Evolutionary conservation across 1,284 basidiomycete species (phyloP).

Genomic region (Marasmius oreades): DNA sequence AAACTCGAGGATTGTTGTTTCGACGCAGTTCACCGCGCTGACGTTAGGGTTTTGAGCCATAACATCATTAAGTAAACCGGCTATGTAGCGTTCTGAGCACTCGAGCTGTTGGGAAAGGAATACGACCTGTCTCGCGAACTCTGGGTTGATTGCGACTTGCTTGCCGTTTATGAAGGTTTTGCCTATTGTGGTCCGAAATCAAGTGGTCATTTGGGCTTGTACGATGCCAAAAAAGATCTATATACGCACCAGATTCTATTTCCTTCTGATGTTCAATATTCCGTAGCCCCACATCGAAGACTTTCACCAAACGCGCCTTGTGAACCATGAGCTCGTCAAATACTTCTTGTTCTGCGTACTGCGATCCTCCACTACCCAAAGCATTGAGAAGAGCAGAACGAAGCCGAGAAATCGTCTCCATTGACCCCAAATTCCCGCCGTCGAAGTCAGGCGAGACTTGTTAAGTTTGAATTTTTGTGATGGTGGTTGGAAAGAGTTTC

Average conservation of each 20-base stretch:
- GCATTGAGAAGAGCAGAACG: conserved; percentile 37
- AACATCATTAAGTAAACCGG: conserved; percentile 63
- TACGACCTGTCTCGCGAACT: conserved; percentile 70
- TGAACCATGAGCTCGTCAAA: conserved; percentile 70
- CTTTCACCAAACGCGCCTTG: conserved; percentile 53
- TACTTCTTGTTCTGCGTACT: conserved; percentile 64
- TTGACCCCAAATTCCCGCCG: conserved; percentile 18
- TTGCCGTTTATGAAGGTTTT: conserved; percentile 57
- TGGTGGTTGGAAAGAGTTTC: not conserved
- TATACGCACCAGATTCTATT: conserved; percentile 65
- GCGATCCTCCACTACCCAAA: conserved; percentile 35
- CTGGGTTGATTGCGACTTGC: conserved; percentile 61
- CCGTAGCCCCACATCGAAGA: conserved; percentile 63
- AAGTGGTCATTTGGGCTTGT: not conserved
- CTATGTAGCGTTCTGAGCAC: conserved; percentile 74
- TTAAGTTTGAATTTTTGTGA: not conserved
- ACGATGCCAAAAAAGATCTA: not conserved
- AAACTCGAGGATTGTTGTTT: conserved; percentile 61
- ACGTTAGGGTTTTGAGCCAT: conserved; percentile 64
- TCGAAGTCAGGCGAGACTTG: not conserved
- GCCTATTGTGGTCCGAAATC: conserved; percentile 36
- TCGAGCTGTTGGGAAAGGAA: conserved; percentile 76
- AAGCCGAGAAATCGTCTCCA: conserved; percentile 43
- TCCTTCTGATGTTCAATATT: conserved; percentile 64
- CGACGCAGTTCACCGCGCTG: conserved; percentile 50